phyloP scores from a whole-genome alignment of 1,139 yeast genomes.

The Suhomyces atakaporum region DNA sequence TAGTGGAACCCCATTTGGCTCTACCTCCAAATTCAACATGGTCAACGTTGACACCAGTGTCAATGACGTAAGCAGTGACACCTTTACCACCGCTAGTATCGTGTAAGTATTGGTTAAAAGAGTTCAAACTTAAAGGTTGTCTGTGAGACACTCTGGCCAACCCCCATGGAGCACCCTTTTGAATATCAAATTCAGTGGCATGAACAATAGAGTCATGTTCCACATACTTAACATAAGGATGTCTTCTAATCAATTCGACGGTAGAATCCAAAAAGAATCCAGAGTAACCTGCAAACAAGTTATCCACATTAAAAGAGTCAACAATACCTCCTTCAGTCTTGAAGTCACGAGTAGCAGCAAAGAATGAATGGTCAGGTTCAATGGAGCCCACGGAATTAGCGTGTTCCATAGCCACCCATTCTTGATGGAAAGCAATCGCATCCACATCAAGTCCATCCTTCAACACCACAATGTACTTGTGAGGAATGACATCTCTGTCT shows the following conservation, averaged over 20 bases:
- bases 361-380: conserved; percentile 40
- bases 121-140: conserved; percentile 66
- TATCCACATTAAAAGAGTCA: conserved; percentile 64
- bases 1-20: conserved; percentile 91
- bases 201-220: conserved; percentile 80
- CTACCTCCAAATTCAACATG: conserved; percentile 90
- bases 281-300: conserved; percentile 60
- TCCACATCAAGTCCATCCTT: conserved; percentile 58
- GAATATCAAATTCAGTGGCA: conserved; percentile 61
- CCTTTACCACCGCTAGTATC: conserved; percentile 88
- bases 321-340: conserved; percentile 58
- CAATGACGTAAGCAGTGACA: conserved; percentile 88
- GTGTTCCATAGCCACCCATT: conserved; percentile 58
- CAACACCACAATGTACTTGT: conserved; percentile 75
- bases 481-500: conserved; percentile 58
- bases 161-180: conserved; percentile 95
- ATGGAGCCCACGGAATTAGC: conserved; percentile 31
- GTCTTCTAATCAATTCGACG: conserved; percentile 66
- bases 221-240: conserved; percentile 73
- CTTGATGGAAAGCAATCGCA: conserved; percentile 61
- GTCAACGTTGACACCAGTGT: conserved; percentile 83
- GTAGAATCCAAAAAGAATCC: conserved; percentile 77
- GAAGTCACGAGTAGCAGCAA: conserved; percentile 35
- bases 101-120: conserved; percentile 83
- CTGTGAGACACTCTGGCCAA: conserved; percentile 93